Percentiles rank a stretch among this genome's conserved stretches.
phyloP scores from a whole-genome alignment of 2,329 filamentous ascomycete species.

The Aspergillus neotritici region DNA sequence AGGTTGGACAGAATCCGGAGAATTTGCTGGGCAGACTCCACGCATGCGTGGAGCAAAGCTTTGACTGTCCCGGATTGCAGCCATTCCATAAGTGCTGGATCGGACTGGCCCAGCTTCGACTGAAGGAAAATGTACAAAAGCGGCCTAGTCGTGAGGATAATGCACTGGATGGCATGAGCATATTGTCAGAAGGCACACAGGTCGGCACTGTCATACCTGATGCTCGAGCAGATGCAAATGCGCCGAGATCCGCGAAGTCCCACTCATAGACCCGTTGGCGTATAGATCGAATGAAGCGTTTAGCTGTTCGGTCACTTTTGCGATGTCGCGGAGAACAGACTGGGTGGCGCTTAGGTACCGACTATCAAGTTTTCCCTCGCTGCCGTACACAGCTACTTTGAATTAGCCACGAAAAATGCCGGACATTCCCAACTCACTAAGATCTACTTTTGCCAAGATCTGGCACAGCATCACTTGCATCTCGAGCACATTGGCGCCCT shows the following conservation, averaged over 20 bases:
- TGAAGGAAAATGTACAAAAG: slow-evolving; percentile 37
- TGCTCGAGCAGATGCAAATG: slow-evolving; percentile 31
- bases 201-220: slow-evolving; percentile 22
- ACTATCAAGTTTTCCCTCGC: slow-evolving; percentile 22
- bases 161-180: slow-evolving; percentile 21
- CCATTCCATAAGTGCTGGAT: slow-evolving; percentile 17
- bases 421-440: no score
- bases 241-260: slow-evolving; percentile 34
- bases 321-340: slow-evolving; percentile 29
- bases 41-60: slow-evolving; percentile 23
- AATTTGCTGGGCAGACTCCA: slow-evolving; percentile 36
- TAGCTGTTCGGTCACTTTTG: slow-evolving; percentile 32
- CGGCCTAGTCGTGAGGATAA: slow-evolving; percentile 34
- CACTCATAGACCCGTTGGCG: slow-evolving; percentile 23
- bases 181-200: background rate
- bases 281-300: slow-evolving; percentile 30
- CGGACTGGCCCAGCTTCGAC: slow-evolving; percentile 17
- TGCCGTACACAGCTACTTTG: slow-evolving; percentile 32
- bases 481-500: slow-evolving; percentile 30
- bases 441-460: no score
- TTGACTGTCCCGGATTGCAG: slow-evolving; percentile 24
- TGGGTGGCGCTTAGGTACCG: slow-evolving; percentile 31
- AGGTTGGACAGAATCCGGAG: slow-evolving; percentile 36
- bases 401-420: no score
- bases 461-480: no score